phyloP scores from a whole-genome alignment of 768 basidiomycete genomes.

The Gelatoporia subvermispora region DNA sequence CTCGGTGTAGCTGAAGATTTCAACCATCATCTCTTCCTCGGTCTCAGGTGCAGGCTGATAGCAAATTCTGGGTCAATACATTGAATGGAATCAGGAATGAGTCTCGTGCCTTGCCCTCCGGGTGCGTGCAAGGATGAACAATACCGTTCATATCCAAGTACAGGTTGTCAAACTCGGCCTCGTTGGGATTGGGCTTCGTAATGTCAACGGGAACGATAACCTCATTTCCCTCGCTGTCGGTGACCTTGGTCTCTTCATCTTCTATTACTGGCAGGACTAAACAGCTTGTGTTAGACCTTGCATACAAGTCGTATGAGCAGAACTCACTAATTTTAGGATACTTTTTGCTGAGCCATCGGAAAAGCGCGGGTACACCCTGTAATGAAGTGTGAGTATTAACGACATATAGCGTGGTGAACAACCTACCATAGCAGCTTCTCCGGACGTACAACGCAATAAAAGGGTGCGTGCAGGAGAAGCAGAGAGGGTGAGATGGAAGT shows the following conservation, averaged over 20 bases:
- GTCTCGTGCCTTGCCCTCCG: constrained; percentile 79
- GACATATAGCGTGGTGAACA: background rate
- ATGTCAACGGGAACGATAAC: constrained; percentile 78
- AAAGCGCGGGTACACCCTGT: constrained; percentile 96
- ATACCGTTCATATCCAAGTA: constrained; percentile 99
- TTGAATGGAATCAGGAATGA: background rate
- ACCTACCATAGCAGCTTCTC: background rate
- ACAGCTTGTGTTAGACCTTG: background rate
- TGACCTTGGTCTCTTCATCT: constrained; percentile 72
- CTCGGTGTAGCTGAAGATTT: constrained; percentile 95
- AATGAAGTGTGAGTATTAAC: constrained; percentile 1
- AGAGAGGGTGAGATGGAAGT: background rate
- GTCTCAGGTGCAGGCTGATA: constrained; percentile 73
- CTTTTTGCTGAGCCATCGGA: constrained; percentile 98
- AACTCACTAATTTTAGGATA: constrained; percentile 92
- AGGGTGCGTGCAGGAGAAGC: background rate
- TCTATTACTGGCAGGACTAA: constrained; percentile 77
- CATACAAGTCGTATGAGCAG: background rate
- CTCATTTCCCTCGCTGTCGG: constrained; percentile 60
- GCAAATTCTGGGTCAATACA: background rate
- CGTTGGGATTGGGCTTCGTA: constrained; percentile 85
- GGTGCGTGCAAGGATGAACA: constrained; percentile 99
- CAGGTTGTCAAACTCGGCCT: constrained; percentile 89
- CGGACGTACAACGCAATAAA: background rate
- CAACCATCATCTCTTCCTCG: constrained; percentile 99